phyloP scores from a whole-genome alignment of 179 eudicot species.

The Gypsophila paniculata region DNA sequence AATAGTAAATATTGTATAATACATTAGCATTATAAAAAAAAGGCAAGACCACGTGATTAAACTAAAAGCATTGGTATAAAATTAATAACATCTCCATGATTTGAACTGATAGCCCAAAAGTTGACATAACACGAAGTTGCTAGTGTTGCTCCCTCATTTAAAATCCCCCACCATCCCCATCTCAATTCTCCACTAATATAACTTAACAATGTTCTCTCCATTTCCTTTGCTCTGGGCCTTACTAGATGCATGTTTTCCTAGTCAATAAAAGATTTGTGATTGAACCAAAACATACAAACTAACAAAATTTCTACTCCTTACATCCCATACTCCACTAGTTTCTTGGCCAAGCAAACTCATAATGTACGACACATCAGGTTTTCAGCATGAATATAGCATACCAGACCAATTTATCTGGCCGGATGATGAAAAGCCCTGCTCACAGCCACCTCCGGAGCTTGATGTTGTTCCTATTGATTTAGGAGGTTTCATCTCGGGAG shows the following conservation, averaged over 20 bases:
- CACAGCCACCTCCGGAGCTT: conserved; percentile 33
- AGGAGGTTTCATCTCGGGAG: conserved; percentile 47
- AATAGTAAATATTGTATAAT: conserved; percentile 8
- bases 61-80: conserved; percentile 15
- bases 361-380: conserved; percentile 36
- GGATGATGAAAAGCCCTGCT: conserved; percentile 47
- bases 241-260: not conserved
- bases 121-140: conserved; percentile 26
- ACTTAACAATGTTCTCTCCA: conserved; percentile 12
- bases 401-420: conserved; percentile 63
- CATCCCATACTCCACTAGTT: conserved; percentile 9
- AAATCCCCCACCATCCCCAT: conserved; percentile 18
- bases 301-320: conserved; percentile 11
- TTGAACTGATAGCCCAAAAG: conserved; percentile 11
- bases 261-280: not conserved
- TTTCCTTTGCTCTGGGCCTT: not conserved
- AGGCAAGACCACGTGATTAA: conserved; percentile 17
- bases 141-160: conserved; percentile 27
- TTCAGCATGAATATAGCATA: conserved; percentile 34
- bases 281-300: conserved; percentile 18
- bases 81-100: not conserved
- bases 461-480: conserved; percentile 48
- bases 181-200: conserved; percentile 16
- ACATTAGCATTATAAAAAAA: not conserved
- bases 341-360: conserved; percentile 12